Evolutionary conservation across 176 grass and related monocot genomes (phyloP).

Genomic region (Chloris gayana): DNA sequence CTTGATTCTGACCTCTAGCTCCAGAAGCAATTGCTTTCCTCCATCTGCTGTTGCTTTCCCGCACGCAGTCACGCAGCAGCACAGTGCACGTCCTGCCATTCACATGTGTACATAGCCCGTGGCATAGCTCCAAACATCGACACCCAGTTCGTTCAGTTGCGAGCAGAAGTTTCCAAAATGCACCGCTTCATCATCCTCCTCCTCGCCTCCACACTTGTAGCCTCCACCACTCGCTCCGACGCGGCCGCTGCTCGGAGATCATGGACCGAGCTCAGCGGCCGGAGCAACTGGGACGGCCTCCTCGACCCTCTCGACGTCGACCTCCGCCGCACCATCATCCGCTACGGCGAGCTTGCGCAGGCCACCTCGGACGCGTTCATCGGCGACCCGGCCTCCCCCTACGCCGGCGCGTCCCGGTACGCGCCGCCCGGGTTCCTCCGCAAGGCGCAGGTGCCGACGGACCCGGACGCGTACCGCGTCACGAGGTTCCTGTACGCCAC

Average conservation of each 20-base stretch:
- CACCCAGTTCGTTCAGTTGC: slow-evolving; percentile 33
- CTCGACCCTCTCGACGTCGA: slow-evolving; percentile 57
- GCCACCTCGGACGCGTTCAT: slow-evolving; percentile 54
- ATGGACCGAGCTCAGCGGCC: slow-evolving; percentile 65
- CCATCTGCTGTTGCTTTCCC: slow-evolving; percentile 15
- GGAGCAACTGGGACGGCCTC: slow-evolving; percentile 52
- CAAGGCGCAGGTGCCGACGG: slow-evolving; percentile 35
- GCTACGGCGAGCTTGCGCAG: slow-evolving; percentile 60
- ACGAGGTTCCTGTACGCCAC: slow-evolving; percentile 82
- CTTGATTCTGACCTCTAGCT: slow-evolving; percentile 31
- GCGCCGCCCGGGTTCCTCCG: slow-evolving; percentile 41
- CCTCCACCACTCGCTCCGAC: not conserved
- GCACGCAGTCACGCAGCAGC: not conserved
- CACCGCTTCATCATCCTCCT: not conserved
- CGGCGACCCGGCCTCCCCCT: slow-evolving; percentile 47
- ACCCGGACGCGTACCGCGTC: slow-evolving; percentile 51
- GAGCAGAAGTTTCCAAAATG: slow-evolving; percentile 37
- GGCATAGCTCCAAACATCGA: slow-evolving; percentile 11
- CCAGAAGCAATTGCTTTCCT: slow-evolving; percentile 19
- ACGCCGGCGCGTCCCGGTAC: slow-evolving; percentile 60
- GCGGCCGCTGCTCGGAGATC: not conserved
- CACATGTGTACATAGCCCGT: slow-evolving; percentile 2
- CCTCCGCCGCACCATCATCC: slow-evolving; percentile 50
- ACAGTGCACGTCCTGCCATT: slow-evolving; percentile 19
- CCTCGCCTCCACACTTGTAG: slow-evolving; percentile 10